Percentiles rank a stretch among this genome's conserved stretches.
Conservation (phyloP, 2,329 filamentous ascomycete genomes). For the Sphaerulina vaccinii region DNA sequence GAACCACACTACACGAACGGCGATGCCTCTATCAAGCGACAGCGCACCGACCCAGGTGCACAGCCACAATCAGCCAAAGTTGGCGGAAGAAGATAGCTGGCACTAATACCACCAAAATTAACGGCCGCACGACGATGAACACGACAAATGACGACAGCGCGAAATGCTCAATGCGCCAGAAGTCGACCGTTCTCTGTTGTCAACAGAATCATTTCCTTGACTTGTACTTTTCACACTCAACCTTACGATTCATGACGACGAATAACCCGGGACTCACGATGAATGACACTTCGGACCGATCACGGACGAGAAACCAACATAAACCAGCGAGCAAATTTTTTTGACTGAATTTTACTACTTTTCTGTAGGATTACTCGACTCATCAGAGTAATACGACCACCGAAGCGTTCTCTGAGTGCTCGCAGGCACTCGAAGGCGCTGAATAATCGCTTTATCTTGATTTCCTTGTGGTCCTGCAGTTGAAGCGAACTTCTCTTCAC, state of each 20-base stretch:
- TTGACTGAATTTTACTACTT: constrained; percentile 17
- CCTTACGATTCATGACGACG: constrained; percentile 38
- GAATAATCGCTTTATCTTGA: constrained; percentile 9
- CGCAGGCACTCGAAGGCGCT: background rate
- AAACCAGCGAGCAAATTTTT: constrained; percentile 23
- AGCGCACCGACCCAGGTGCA: constrained; percentile 60
- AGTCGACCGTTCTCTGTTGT: constrained; percentile 20
- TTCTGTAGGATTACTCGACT: constrained; percentile 9
- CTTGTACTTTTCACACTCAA: constrained; percentile 13
- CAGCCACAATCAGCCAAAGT: constrained; percentile 37
- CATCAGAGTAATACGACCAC: constrained; percentile 3
- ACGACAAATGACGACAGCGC: constrained; percentile 20
- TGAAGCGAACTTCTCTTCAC: background rate
- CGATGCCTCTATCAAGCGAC: constrained; percentile 68
- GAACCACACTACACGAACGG: constrained; percentile 62
- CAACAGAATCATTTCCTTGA: constrained; percentile 14
- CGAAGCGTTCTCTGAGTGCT: background rate
- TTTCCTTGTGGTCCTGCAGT: constrained; percentile 6
- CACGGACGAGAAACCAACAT: constrained; percentile 25
- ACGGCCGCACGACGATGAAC: constrained; percentile 19
- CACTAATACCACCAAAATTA: constrained; percentile 13
- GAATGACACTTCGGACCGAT: constrained; percentile 20
- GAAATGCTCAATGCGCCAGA: constrained; percentile 16
- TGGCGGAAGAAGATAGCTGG: constrained; percentile 31
- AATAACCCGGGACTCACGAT: constrained; percentile 29